Evolutionary conservation across 1,284 basidiomycete species (phyloP).

Genomic region (Bondarzewia mesenterica): DNA sequence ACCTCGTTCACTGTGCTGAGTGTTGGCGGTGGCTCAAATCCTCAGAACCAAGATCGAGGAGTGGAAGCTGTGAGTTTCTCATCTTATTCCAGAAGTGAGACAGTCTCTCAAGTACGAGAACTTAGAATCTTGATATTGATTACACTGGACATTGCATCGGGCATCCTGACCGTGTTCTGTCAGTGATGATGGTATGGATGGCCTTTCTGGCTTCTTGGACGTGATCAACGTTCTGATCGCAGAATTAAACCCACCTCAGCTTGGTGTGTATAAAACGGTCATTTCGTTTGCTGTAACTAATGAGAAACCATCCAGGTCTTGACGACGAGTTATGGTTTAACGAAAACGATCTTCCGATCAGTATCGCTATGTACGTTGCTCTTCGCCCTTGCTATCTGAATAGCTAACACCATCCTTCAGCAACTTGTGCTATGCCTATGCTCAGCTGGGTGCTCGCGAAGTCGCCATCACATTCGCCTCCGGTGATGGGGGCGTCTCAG

Average conservation of each 20-base stretch:
- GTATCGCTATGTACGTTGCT: conserved; percentile 2
- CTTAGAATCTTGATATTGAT: conserved; percentile 5
- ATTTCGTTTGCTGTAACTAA: not conserved
- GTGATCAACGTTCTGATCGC: conserved; percentile 27
- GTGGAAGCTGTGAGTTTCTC: not conserved
- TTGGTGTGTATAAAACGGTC: not conserved
- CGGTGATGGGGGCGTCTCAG: conserved; percentile 14
- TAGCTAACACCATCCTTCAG: not conserved
- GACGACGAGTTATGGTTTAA: conserved; percentile 30
- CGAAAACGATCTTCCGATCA: conserved; percentile 15
- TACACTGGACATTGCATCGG: conserved; percentile 4
- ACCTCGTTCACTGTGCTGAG: conserved; percentile 12
- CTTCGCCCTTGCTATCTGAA: not conserved
- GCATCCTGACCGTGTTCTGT: conserved; percentile 4
- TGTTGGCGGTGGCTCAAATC: conserved; percentile 1
- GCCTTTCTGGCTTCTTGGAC: conserved; percentile 20
- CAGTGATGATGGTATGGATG: conserved; percentile 7
- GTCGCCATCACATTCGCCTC: conserved; percentile 4
- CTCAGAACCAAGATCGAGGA: not conserved
- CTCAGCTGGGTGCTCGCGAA: conserved; percentile 5
- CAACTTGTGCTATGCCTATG: conserved; percentile 2
- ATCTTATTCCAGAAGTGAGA: not conserved
- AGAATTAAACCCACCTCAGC: conserved; percentile 31
- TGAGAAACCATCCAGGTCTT: conserved; percentile 23
- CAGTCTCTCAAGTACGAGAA: not conserved